Evolutionary conservation across 257 asterid genomes (phyloP).

Genomic region (Nyctanthes arbortristis): DNA sequence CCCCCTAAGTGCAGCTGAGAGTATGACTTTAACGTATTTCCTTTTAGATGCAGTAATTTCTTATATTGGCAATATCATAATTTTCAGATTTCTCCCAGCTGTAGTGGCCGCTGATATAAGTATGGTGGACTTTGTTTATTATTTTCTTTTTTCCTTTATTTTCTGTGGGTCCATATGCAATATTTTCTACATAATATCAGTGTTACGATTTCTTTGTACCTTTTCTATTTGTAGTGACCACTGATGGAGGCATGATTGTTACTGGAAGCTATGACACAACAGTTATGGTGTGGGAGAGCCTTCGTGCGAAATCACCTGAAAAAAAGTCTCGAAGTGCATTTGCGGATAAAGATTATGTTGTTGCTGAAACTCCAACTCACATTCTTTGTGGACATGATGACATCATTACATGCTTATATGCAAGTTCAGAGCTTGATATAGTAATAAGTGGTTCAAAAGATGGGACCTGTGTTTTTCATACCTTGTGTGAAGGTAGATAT

Average conservation of each 20-base stretch:
- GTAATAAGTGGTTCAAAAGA: conserved; percentile 98
- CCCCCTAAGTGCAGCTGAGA: neutral
- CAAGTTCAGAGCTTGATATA: conserved; percentile 88
- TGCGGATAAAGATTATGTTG: conserved; percentile 49
- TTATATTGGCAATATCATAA: neutral
- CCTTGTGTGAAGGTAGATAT: conserved; percentile 84
- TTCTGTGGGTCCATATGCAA: too few relatives aligned
- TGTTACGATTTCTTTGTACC: neutral
- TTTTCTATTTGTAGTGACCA: conserved; percentile 64
- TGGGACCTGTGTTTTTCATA: conserved; percentile 89
- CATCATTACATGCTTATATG: conserved; percentile 78
- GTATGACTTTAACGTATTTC: neutral
- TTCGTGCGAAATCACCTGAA: conserved; percentile 59
- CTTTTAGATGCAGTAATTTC: neutral
- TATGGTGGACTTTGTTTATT: neutral
- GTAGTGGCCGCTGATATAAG: neutral
- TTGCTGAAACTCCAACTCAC: conserved; percentile 82
- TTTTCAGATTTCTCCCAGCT: neutral
- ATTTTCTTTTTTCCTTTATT: too few relatives aligned
- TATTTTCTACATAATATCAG: neutral
- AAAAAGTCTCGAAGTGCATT: conserved; percentile 63
- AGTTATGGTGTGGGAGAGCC: conserved; percentile 92
- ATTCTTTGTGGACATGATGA: conserved; percentile 98
- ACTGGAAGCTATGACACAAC: conserved; percentile 97
- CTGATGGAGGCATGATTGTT: conserved; percentile 89